Evolutionary conservation across 2,329 filamentous ascomycete species (phyloP), one percentile per base, ranked within the genome.

Genomic region (Alternaria consortialis): DNA sequence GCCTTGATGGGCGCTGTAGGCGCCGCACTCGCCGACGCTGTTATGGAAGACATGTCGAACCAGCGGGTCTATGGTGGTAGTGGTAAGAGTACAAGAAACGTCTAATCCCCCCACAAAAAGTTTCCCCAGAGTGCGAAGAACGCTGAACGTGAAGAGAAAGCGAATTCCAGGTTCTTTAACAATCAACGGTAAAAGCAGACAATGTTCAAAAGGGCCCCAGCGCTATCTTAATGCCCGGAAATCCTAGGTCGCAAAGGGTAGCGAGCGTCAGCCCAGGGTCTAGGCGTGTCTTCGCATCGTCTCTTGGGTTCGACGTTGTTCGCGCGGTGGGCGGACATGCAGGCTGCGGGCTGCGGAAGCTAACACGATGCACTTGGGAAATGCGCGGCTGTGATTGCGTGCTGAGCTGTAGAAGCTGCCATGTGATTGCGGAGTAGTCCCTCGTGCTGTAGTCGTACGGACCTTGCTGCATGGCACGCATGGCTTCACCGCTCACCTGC

Each of bases 1-100:
- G 68, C 76, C 62, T 73, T 73, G 56, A 63, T 47, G 4, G 51
- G 54, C 6, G 60, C 63, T n/a, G 67, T 69, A 11, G 71, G 50
- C 23, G 63, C 61, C 3, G 74, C 61, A 23, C 53, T 66, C 47
- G 72, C 73, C 29, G 64, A 56, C 2, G 64, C 53, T 5, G 54
- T 40, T 36, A 66, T 64, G 17, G 74, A 73, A 53, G 74, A 69
- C 73, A 75, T 75, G 58, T 34, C 51, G 56, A 63, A 63, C 55
- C 44, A 39, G 52, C 60, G 47, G 53, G 51, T 37, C 52, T 23
- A 17, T n/a, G 11, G 12, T 23, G 12, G 39, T 27, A 44, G 17
- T 27, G 13, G 31, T 15, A 51, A 31, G 25, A 2, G 46, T 9
- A 36, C 13, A n/a, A 51, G 39, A 53, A 53, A 51, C 29, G 29